These are phyloP conservation scores for Chlorencoelia australis DNA, from an alignment of 2,329 filamentous ascomycete genomes.

Conservation along the genomic window DNA sequence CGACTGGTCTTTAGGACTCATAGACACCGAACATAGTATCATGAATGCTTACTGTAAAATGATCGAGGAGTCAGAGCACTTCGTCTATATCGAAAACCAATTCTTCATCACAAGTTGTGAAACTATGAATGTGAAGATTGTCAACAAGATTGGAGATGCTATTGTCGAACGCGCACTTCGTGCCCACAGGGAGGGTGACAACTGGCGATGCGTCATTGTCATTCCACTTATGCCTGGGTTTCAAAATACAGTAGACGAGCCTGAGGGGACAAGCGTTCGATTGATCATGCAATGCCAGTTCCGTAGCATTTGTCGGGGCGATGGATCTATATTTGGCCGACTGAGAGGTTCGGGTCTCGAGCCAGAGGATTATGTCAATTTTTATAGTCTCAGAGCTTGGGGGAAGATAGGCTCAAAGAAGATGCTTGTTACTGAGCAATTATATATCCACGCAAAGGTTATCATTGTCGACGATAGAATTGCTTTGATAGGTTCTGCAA, in stretches of 20 bases:
- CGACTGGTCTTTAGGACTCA: slow-evolving; percentile 85
- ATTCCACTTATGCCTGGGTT: slow-evolving; percentile 98
- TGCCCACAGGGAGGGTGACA: slow-evolving; percentile 72
- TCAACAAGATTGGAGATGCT: slow-evolving; percentile 90
- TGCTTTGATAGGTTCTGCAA: slow-evolving; percentile 90
- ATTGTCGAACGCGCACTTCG: slow-evolving; percentile 84
- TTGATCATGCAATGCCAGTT: slow-evolving; percentile 97
- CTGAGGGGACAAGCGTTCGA: slow-evolving; percentile 88
- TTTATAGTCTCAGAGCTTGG: slow-evolving; percentile 89
- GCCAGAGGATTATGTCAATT: slow-evolving; percentile 89
- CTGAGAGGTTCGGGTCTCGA: slow-evolving; percentile 73
- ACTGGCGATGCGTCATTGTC: slow-evolving; percentile 82
- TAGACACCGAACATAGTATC: slow-evolving; percentile 85
- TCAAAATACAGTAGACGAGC: slow-evolving; percentile 89
- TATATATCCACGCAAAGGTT: slow-evolving; percentile 96
- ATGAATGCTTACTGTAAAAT: slow-evolving; percentile 91
- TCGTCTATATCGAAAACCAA: slow-evolving; percentile 98
- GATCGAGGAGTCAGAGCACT: slow-evolving; percentile 92
- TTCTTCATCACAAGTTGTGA: slow-evolving; percentile 95
- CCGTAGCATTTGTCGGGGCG: slow-evolving; percentile 87
- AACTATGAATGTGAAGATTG: slow-evolving; percentile 75
- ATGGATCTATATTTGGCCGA: slow-evolving; percentile 83
- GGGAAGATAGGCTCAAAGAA: slow-evolving; percentile 78
- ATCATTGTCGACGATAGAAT: slow-evolving; percentile 93
- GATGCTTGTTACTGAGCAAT: slow-evolving; percentile 81